Percentiles rank a stretch among this genome's conserved stretches.
These are phyloP conservation scores for Backusella luteola DNA, from an alignment of 192 early-diverging fungal species.

Conservation along the genomic window DNA sequence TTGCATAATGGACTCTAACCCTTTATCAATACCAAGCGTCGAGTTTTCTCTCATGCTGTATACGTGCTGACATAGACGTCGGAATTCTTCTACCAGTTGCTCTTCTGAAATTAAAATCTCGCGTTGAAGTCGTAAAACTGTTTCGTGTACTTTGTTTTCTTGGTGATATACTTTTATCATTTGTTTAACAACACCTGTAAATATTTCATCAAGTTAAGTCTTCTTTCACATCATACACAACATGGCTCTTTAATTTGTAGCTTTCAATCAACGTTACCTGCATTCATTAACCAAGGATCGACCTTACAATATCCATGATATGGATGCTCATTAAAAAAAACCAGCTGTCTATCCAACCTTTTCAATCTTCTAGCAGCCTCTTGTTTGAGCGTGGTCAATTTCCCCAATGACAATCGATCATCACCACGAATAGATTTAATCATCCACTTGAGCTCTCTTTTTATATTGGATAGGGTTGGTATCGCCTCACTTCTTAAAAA, in stretches of 20 bases:
- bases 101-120: slow-evolving; percentile 16
- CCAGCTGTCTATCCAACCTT: slow-evolving; percentile 15
- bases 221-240: not conserved
- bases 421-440: slow-evolving; percentile 20
- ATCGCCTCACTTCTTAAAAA: slow-evolving; percentile 21
- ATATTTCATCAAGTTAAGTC: not conserved
- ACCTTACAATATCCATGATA: slow-evolving; percentile 17
- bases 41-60: slow-evolving; percentile 5
- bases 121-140: slow-evolving; percentile 22
- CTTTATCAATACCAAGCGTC: slow-evolving; percentile 11
- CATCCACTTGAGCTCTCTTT: slow-evolving; percentile 23
- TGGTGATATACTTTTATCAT: slow-evolving; percentile 27
- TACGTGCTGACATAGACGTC: slow-evolving; percentile 15
- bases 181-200: slow-evolving; percentile 21
- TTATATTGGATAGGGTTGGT: slow-evolving; percentile 19
- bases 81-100: slow-evolving; percentile 24
- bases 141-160: slow-evolving; percentile 32
- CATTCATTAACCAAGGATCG: slow-evolving; percentile 32
- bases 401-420: slow-evolving; percentile 19
- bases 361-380: slow-evolving; percentile 8
- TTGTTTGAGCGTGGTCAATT: slow-evolving; percentile 11
- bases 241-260: not conserved
- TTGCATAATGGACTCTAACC: slow-evolving; percentile 13
- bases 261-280: slow-evolving; percentile 18
- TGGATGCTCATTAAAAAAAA: slow-evolving; percentile 23